phyloP scores from a whole-genome alignment of 1,284 basidiomycete species.

The Rugosomyces carneus region DNA sequence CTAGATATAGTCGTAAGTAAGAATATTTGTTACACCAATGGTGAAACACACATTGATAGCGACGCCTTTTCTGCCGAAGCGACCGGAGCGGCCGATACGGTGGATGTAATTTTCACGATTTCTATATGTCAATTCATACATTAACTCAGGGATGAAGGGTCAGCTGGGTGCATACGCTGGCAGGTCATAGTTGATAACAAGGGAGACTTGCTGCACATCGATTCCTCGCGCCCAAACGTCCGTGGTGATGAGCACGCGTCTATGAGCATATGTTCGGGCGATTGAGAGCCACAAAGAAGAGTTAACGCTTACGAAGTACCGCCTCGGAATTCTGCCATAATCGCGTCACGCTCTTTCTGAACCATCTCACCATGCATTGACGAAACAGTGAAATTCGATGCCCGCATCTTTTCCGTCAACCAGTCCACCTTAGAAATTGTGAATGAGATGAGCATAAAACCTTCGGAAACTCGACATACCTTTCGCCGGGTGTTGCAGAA shows the following conservation, averaged over 20 bases:
- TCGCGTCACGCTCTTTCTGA: slow-evolving; percentile 96
- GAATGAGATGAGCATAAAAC: slow-evolving; percentile 7
- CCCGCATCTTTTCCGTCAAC: slow-evolving; percentile 98
- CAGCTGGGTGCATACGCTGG: slow-evolving; percentile 60
- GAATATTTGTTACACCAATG: slow-evolving; percentile 3
- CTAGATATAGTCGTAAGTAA: slow-evolving; percentile 33
- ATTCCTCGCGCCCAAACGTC: slow-evolving; percentile 99
- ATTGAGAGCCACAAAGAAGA: not conserved
- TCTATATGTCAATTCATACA: slow-evolving; percentile 29
- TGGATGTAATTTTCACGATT: slow-evolving; percentile 99
- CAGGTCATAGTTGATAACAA: slow-evolving; percentile 98
- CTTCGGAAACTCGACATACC: slow-evolving; percentile 36
- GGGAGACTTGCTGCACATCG: slow-evolving; percentile 96
- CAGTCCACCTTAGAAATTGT: slow-evolving; percentile 76
- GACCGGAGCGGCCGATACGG: slow-evolving; percentile 92
- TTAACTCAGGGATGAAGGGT: slow-evolving; percentile 14
- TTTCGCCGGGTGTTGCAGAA: slow-evolving; percentile 99
- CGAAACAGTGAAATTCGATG: slow-evolving; percentile 93
- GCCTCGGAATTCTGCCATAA: slow-evolving; percentile 97
- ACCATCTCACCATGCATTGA: slow-evolving; percentile 99
- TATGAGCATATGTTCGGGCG: slow-evolving; percentile 25
- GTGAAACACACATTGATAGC: slow-evolving; percentile 70
- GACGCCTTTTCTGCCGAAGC: slow-evolving; percentile 93
- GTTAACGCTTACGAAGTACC: slow-evolving; percentile 73
- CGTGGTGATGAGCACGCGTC: slow-evolving; percentile 92